phyloP scores from a whole-genome alignment of 2,329 filamentous ascomycete genomes.

The Tricladium varicosporioides region DNA sequence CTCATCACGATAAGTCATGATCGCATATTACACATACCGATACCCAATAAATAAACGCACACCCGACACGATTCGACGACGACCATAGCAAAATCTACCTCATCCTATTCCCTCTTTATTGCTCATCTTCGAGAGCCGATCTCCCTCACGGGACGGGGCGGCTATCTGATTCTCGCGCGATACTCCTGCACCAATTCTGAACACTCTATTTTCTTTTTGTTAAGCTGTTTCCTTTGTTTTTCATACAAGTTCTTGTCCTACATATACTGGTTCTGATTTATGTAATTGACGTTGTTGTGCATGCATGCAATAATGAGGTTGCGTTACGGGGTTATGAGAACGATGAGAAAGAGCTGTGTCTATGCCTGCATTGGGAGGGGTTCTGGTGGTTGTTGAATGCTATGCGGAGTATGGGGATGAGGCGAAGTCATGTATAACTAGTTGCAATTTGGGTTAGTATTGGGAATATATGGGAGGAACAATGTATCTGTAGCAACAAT shows the following conservation, averaged over 20 bases:
- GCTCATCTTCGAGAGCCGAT: constrained; percentile 12
- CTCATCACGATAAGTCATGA: constrained; percentile 22
- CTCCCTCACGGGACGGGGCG: constrained; percentile 21
- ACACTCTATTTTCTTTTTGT: too few relatives aligned
- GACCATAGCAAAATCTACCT: constrained; percentile 3
- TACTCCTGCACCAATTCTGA: too few relatives aligned
- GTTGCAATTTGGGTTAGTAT: constrained; percentile 5
- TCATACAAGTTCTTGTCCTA: too few relatives aligned
- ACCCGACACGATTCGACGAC: constrained; percentile 16
- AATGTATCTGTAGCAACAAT: constrained; percentile 16
- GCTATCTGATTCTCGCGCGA: too few relatives aligned
- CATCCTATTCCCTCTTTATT: constrained; percentile 1
- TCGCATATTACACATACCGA: constrained; percentile 18
- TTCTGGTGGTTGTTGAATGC: too few relatives aligned
- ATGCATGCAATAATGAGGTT: constrained; percentile 21
- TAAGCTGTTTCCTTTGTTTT: too few relatives aligned
- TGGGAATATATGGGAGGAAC: constrained; percentile 1
- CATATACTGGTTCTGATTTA: background rate
- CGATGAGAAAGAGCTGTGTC: constrained; percentile 14
- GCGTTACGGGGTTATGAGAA: constrained; percentile 19
- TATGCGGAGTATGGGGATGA: constrained; percentile 7
- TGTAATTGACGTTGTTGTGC: constrained; percentile 16
- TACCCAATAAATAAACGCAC: constrained; percentile 9
- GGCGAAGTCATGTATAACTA: constrained; percentile 16
- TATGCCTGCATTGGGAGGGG: constrained; percentile 24